Evolutionary conservation across 495 filamentous ascomycete genomes (phyloP), one percentile per base, ranked within the genome.

Genomic region (Annulohypoxylon maeteangense): DNA sequence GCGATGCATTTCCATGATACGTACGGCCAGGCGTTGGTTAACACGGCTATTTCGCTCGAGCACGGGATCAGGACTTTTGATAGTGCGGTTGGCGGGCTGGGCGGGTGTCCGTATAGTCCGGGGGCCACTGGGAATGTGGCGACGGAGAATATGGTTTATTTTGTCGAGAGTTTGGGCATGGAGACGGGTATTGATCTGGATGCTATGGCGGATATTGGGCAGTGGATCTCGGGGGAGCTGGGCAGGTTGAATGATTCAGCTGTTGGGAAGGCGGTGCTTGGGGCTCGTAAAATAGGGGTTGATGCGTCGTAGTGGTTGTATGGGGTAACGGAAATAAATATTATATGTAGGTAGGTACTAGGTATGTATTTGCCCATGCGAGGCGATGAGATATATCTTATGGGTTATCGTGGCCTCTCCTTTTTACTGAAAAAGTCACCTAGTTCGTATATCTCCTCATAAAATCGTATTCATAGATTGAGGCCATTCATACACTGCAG

Each of bases 1-100:
- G 94, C 95, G 1, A 88, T 97, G 78, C 95, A 99, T 75, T 98
- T 98, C 76, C 95, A 98, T 70, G 94, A 99, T 74, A 99, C 96
- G 4, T 99, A 96, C 79, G 96, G 94, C 8, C 92, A 95, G 81
- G 96, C 96, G 7, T 82, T 98, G 59, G 92, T 97, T 29, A 98
- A 99, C 75, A 91, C 91, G 0, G 87, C 93, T 4, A 91, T 97
- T 2, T 90, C 91, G 20, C 81, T 98, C 7, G 94, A 98, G 79
- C 90, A 93, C 61, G 95, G 95, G 0, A 90, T 99, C 60, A 80
- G 95, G 44, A 91, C 89, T 1, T 98, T 98, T 80, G 95, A 99
- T 76, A 89, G 88, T 64, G 92, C 91, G 57, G 94, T 98, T 10
- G 94, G 89, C 1, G 96, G 96, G 0, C 83, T 99, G 7, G 95